Conservation (phyloP, 2,329 filamentous ascomycete genomes). For the Pseudogymnoascus sp. region DNA sequence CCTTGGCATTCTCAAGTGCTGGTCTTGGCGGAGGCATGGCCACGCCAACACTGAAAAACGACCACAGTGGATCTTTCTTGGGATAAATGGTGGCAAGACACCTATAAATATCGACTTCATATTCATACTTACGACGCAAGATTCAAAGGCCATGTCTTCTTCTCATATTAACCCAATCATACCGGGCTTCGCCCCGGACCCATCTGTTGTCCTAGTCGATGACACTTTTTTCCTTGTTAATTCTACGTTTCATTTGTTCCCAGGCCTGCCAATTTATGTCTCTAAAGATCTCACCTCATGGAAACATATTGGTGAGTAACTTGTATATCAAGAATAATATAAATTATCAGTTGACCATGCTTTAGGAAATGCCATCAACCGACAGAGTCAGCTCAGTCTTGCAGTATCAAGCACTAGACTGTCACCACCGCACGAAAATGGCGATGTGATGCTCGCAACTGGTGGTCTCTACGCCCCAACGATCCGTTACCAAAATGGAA, state of each 20-base stretch:
- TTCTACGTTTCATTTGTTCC: slow-evolving; percentile 53
- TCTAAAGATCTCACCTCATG: slow-evolving; percentile 27
- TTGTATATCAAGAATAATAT: neutral
- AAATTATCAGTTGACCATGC: neutral
- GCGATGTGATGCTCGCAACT: slow-evolving; percentile 18
- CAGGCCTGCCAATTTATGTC: slow-evolving; percentile 39
- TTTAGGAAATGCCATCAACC: neutral
- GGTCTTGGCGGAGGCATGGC: no score
- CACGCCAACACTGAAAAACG: no score
- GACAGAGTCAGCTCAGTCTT: neutral
- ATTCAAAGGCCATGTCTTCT: no score
- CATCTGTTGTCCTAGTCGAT: slow-evolving; percentile 25
- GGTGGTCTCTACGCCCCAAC: slow-evolving; percentile 34
- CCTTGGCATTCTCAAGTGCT: no score
- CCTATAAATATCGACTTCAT: no score
- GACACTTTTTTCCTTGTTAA: slow-evolving; percentile 37
- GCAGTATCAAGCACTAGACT: neutral
- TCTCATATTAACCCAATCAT: slow-evolving; percentile 24
- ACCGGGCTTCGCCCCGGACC: slow-evolving; percentile 30
- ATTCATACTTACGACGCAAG: no score
- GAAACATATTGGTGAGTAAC: neutral
- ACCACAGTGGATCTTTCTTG: no score
- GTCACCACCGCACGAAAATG: neutral
- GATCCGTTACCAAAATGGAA: slow-evolving; percentile 23
- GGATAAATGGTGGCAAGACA: no score